Conservation (phyloP, 352 stramenopile species). For the Phytophthora brassicae region DNA sequence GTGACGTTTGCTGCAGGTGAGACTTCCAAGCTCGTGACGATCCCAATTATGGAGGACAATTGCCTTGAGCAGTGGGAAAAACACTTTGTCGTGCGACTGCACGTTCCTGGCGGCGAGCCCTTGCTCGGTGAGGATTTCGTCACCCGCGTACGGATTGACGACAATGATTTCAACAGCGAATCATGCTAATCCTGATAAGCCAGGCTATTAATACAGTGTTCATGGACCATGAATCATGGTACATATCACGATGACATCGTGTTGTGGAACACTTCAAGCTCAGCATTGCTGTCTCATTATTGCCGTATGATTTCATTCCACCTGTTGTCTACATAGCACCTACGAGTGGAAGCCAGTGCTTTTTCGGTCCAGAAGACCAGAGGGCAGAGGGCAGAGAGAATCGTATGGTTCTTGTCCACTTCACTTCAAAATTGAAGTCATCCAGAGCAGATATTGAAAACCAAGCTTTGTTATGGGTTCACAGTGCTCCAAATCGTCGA, state of each 20-base stretch:
- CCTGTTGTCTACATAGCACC: constrained; percentile 7
- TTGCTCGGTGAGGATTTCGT: constrained; percentile 91
- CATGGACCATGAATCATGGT: no score
- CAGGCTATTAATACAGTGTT: no score
- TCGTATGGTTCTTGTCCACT: constrained; percentile 6
- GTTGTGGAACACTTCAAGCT: not conserved
- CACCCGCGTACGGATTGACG: constrained; percentile 90
- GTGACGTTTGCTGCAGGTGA: constrained; percentile 90
- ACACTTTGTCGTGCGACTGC: constrained; percentile 91
- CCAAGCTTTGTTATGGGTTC: constrained; percentile 24
- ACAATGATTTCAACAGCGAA: constrained; percentile 87
- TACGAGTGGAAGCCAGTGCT: constrained; percentile 16
- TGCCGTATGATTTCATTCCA: constrained; percentile 11
- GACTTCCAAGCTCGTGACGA: constrained; percentile 81
- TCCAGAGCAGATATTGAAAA: not conserved
- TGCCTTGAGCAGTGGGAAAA: constrained; percentile 89
- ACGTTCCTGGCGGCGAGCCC: constrained; percentile 88
- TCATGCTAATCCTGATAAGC: no score
- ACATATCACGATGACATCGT: no score
- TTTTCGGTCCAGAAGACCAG: constrained; percentile 20
- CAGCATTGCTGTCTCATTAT: constrained; percentile 9
- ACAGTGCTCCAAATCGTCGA: constrained; percentile 25
- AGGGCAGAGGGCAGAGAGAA: constrained; percentile 14
- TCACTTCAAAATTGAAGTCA: not conserved
- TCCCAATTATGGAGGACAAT: constrained; percentile 94